Evolutionary conservation across 2,329 filamentous ascomycete genomes (phyloP).

Genomic region (Colletotrichum zoysiae): DNA sequence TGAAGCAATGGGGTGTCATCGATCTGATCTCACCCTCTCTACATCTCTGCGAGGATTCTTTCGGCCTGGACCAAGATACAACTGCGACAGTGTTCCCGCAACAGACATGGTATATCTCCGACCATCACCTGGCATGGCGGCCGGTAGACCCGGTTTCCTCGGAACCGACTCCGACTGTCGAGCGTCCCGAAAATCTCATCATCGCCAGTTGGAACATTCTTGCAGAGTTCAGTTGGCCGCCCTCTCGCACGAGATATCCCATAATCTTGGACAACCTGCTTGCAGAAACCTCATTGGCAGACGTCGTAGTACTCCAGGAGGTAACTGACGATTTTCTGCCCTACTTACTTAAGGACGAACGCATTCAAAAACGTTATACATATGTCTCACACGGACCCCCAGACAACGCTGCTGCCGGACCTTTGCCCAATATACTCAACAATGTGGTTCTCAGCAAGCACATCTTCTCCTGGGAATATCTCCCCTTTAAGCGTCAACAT

Average conservation of each 20-base stretch:
- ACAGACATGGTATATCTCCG: constrained; percentile 25
- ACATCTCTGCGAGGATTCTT: constrained; percentile 6
- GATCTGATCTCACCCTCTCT: constrained; percentile 47
- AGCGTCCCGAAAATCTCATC: constrained; percentile 46
- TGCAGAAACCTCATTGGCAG: constrained; percentile 56
- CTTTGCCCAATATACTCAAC: constrained; percentile 72
- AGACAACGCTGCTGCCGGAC: constrained; percentile 61
- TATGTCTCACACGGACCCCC: constrained; percentile 71
- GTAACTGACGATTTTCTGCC: constrained; percentile 74
- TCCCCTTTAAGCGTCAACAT: constrained; percentile 67
- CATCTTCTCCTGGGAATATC: constrained; percentile 66
- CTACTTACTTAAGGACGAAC: constrained; percentile 61
- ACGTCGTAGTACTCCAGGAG: constrained; percentile 70
- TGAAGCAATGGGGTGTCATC: constrained; percentile 70
- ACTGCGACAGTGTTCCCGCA: background rate
- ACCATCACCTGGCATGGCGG: constrained; percentile 22
- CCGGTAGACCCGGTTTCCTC: background rate
- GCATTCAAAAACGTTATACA: constrained; percentile 63
- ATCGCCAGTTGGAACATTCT: constrained; percentile 67
- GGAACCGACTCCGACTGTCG: background rate
- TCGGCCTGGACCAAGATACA: background rate
- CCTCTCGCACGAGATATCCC: constrained; percentile 56
- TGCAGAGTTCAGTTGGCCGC: constrained; percentile 63
- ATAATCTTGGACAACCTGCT: constrained; percentile 60
- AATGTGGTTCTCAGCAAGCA: constrained; percentile 69